phyloP scores from a whole-genome alignment of 192 early-diverging fungal species.

The Backusella liffmaniae region DNA sequence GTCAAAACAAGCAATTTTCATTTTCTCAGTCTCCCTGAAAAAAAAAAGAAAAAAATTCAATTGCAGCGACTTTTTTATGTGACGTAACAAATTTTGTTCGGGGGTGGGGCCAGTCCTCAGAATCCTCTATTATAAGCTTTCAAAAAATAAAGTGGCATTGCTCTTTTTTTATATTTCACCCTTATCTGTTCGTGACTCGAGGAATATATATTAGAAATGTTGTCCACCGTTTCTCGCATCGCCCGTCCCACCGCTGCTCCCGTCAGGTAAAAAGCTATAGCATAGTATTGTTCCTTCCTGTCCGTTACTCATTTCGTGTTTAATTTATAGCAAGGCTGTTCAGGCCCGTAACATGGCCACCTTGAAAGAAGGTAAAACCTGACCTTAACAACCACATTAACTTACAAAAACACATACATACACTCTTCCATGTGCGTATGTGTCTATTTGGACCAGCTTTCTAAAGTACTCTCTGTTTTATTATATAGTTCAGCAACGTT shows the following conservation, averaged over 20 bases:
- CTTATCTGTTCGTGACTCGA: background rate
- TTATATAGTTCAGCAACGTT: slow-evolving; percentile 79
- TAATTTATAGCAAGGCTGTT: slow-evolving; percentile 48
- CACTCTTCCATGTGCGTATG: background rate
- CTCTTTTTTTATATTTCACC: slow-evolving; percentile 6
- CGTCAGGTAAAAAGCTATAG: slow-evolving; percentile 16
- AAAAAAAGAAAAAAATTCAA: background rate
- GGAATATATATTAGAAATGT: slow-evolving; percentile 14
- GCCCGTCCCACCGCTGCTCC: slow-evolving; percentile 38
- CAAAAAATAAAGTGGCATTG: slow-evolving; percentile 2
- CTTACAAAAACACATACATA: background rate
- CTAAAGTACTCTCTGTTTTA: background rate
- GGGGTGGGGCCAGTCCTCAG: slow-evolving; percentile 4
- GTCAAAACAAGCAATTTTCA: background rate
- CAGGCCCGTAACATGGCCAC: slow-evolving; percentile 94
- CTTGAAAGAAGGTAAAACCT: slow-evolving; percentile 80
- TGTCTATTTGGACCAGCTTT: background rate
- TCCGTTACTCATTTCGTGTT: background rate
- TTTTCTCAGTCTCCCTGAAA: background rate
- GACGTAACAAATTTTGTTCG: background rate
- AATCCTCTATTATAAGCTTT: slow-evolving; percentile 2
- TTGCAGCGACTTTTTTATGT: background rate
- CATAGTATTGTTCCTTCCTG: background rate
- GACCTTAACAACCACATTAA: background rate
- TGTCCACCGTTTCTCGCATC: slow-evolving; percentile 39